These are phyloP conservation scores for Russula sp. DNA, from an alignment of 768 basidiomycete genomes.

Conservation along the genomic window DNA sequence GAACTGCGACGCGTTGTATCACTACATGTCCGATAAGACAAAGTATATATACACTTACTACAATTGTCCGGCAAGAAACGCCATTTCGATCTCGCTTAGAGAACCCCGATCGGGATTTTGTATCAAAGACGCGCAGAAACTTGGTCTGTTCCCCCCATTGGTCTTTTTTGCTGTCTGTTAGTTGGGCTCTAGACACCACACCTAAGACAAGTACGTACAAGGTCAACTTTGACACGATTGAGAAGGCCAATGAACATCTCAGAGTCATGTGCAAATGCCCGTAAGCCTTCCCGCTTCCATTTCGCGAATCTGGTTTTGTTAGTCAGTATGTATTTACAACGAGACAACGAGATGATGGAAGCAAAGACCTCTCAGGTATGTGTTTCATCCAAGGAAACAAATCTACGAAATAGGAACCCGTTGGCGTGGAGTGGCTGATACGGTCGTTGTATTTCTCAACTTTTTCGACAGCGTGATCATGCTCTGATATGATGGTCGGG, in stretches of 20 bases:
- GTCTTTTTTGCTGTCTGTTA: conserved; percentile 12
- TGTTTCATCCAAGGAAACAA: conserved; percentile 21
- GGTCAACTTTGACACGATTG: conserved; percentile 18
- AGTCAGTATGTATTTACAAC: background rate
- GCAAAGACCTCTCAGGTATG: conserved; percentile 11
- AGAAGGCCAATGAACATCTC: conserved; percentile 26
- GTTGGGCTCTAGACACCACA: no score
- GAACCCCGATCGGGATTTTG: conserved; percentile 4
- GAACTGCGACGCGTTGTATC: background rate
- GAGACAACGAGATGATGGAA: background rate
- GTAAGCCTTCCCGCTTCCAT: conserved; percentile 32
- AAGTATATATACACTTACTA: conserved; percentile 20
- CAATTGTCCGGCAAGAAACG: conserved; percentile 22
- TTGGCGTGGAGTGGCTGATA: background rate
- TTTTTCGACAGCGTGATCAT: background rate
- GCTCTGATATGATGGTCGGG: conserved; percentile 6
- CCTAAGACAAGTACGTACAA: conserved; percentile 12
- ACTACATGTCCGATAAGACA: no score
- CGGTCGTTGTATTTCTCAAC: conserved; percentile 1
- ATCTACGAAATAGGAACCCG: conserved; percentile 8
- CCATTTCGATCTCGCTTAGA: conserved; percentile 23
- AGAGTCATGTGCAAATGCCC: conserved; percentile 4
- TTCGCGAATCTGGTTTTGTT: conserved; percentile 22
- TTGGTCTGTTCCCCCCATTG: background rate
- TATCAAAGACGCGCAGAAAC: background rate